These are phyloP conservation scores for Hawksworthiomyces lignivorus DNA, from an alignment of 2,329 filamentous ascomycete genomes.

Conservation along the genomic window DNA sequence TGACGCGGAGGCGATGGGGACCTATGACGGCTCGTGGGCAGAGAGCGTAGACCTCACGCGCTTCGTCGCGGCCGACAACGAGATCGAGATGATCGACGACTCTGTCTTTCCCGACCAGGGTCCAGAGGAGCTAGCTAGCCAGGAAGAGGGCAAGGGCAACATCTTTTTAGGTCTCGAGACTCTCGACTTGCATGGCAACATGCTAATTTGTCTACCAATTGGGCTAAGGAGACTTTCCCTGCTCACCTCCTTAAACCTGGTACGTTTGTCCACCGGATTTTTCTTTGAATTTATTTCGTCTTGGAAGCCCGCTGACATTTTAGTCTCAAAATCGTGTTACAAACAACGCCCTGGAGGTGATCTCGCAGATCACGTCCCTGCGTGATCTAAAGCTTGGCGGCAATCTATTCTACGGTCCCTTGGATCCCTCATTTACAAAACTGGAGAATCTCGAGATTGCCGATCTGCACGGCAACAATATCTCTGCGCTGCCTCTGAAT, in stretches of 20 bases:
- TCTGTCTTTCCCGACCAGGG: conserved; percentile 68
- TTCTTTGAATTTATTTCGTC: too few species aligned
- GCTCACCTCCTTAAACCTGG: conserved; percentile 75
- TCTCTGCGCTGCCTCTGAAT: conserved; percentile 61
- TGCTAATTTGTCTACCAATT: conserved; percentile 61
- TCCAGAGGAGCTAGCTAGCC: conserved; percentile 48
- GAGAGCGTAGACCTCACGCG: conserved; percentile 82
- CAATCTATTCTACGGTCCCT: conserved; percentile 62
- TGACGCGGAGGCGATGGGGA: conserved; percentile 60
- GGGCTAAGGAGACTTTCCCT: conserved; percentile 66
- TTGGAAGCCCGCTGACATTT: too few species aligned
- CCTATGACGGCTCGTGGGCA: conserved; percentile 67
- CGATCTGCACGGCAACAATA: conserved; percentile 72
- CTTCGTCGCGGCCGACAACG: conserved; percentile 84
- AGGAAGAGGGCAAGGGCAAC: conserved; percentile 59
- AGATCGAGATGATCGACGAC: conserved; percentile 67
- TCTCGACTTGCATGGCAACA: conserved; percentile 81
- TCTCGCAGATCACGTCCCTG: conserved; percentile 64
- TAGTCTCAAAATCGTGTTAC: conserved; percentile 75
- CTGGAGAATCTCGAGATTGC: conserved; percentile 68
- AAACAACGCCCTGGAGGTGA: conserved; percentile 62
- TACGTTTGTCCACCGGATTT: conserved; percentile 33
- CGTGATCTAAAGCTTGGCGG: conserved; percentile 75
- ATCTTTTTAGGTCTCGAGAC: conserved; percentile 78
- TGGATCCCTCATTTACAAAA: conserved; percentile 55